phyloP scores from a whole-genome alignment of 148 eudicot species.

The Rhododendron mucronatum region DNA sequence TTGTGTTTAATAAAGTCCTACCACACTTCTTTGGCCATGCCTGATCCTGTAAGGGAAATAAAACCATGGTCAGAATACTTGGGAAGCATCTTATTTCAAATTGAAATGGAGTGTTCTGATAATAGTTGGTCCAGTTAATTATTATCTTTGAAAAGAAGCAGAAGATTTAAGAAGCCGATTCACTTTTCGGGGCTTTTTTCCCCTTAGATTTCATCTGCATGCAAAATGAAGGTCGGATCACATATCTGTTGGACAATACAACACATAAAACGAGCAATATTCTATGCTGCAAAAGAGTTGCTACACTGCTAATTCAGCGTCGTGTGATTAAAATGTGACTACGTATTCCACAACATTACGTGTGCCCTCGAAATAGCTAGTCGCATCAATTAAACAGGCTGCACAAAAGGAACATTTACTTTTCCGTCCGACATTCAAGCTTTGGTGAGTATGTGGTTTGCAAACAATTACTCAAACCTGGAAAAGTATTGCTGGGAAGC shows the following conservation, averaged over 20 bases:
- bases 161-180: neutral
- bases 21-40: constrained; percentile 42
- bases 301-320: no score
- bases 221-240: neutral
- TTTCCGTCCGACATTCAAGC: neutral
- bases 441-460: no score
- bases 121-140: neutral
- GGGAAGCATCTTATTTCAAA: neutral
- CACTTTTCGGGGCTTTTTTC: no score
- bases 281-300: no score
- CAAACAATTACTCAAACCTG: no score
- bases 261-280: no score
- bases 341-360: no score
- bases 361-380: neutral
- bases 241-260: neutral
- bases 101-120: neutral
- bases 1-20: neutral
- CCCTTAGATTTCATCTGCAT: neutral
- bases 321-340: no score
- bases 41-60: constrained; percentile 26
- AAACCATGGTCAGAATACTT: neutral
- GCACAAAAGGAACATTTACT: neutral
- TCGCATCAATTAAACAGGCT: neutral
- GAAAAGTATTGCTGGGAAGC: no score
- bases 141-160: neutral